Evolutionary conservation across 257 asterid species (phyloP).

Genomic region (Ophiorrhiza pumila): DNA sequence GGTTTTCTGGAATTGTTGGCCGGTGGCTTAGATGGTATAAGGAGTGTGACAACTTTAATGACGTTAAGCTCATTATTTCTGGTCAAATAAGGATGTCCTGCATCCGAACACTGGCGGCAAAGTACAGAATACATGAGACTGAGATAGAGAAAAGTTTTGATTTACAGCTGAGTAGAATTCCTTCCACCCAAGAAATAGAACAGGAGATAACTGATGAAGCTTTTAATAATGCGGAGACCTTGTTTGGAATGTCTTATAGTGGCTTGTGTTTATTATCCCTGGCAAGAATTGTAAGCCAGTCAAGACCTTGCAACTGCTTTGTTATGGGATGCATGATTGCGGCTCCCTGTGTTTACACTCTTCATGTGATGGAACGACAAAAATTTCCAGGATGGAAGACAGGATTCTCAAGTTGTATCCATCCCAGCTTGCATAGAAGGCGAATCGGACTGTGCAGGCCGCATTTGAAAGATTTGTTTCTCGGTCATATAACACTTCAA

Average conservation of each 20-base stretch:
- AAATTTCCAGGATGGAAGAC: constrained; percentile 93
- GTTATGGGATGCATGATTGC: constrained; percentile 60
- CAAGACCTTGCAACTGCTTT: constrained; percentile 77
- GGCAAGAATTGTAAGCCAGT: constrained; percentile 63
- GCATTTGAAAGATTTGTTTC: constrained; percentile 70
- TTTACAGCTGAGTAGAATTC: constrained; percentile 56
- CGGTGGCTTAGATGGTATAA: constrained; percentile 83
- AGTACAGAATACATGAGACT: constrained; percentile 67
- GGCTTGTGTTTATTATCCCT: constrained; percentile 65
- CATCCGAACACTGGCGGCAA: constrained; percentile 70
- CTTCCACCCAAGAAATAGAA: constrained; percentile 58
- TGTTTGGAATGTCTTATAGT: constrained; percentile 53
- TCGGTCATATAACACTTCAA: constrained; percentile 49
- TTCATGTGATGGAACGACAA: constrained; percentile 89
- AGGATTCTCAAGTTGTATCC: constrained; percentile 71
- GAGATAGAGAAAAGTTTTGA: constrained; percentile 73
- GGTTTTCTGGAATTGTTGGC: constrained; percentile 74
- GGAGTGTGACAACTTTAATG: constrained; percentile 58
- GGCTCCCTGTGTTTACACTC: constrained; percentile 61
- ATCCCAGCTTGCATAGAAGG: constrained; percentile 76
- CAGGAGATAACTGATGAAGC: constrained; percentile 45
- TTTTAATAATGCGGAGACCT: constrained; percentile 35
- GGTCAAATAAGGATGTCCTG: constrained; percentile 74
- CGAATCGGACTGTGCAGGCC: constrained; percentile 69
- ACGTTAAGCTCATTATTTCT: constrained; percentile 59